A percentile compares a stretch with the other conserved stretches of the same genome.
Conservation (phyloP, 139 green algal genomes). For the Chlamydomonas sp. region DNA sequence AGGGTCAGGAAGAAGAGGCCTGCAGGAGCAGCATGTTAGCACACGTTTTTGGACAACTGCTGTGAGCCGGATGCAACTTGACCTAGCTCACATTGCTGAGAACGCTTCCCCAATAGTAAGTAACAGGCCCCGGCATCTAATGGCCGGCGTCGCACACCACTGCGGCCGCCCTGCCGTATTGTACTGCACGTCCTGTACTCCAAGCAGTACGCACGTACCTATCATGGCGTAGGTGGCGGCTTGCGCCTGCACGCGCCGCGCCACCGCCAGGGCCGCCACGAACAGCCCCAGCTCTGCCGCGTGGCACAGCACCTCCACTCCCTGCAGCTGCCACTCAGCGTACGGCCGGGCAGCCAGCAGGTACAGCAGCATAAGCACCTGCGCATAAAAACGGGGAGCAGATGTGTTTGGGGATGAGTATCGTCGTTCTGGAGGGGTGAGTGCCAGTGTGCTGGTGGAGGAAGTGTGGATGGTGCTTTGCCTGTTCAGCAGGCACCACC, state of each 20-base stretch:
- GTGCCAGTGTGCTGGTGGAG: background rate
- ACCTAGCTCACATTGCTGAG: background rate
- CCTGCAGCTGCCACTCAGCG: conserved; percentile 22
- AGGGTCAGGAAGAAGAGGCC: conserved; percentile 9
- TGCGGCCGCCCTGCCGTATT: background rate
- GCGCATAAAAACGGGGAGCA: no score
- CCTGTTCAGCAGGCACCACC: background rate
- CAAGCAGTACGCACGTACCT: background rate
- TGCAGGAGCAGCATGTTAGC: background rate
- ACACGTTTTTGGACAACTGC: background rate
- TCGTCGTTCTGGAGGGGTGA: background rate
- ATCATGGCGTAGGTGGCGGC: conserved; percentile 27
- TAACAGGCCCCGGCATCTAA: no score
- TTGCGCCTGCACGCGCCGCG: background rate
- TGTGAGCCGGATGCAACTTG: background rate
- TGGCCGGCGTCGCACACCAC: background rate
- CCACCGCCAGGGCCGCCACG: background rate
- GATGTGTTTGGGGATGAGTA: no score
- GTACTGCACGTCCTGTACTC: background rate
- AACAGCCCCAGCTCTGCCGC: conserved; percentile 18
- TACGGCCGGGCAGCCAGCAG: conserved; percentile 7
- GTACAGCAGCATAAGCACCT: conserved; percentile 21
- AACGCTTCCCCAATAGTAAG: background rate
- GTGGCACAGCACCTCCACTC: conserved; percentile 15
- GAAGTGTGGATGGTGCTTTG: background rate